phyloP scores from a whole-genome alignment of 2,329 filamentous ascomycete genomes.

The Stemphylium vesicarium region DNA sequence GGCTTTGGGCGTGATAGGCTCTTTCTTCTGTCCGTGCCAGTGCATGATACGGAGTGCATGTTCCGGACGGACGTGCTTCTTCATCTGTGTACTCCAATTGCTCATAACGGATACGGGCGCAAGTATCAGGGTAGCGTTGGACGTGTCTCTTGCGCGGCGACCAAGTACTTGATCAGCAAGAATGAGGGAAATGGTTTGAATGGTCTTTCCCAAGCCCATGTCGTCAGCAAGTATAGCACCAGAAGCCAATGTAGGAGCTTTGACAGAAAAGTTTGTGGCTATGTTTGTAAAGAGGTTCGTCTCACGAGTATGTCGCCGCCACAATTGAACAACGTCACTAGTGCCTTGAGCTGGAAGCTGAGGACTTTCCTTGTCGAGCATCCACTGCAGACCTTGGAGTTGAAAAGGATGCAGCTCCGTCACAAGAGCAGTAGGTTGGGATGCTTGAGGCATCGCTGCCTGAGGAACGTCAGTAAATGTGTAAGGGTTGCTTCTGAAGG shows the following conservation, averaged over 20 bases:
- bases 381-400: slow-evolving; percentile 77
- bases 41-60: slow-evolving; percentile 70
- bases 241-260: slow-evolving; percentile 69
- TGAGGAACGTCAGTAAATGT: slow-evolving; percentile 19
- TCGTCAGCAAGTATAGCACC: slow-evolving; percentile 90
- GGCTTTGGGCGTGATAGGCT: slow-evolving; percentile 58
- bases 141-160: slow-evolving; percentile 23
- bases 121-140: slow-evolving; percentile 74
- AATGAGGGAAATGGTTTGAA: slow-evolving; percentile 83
- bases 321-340: slow-evolving; percentile 74
- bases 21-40: slow-evolving; percentile 71
- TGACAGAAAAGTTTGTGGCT: slow-evolving; percentile 71
- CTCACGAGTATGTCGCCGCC: slow-evolving; percentile 62
- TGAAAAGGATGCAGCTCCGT: slow-evolving; percentile 81
- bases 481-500: neutral
- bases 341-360: slow-evolving; percentile 65
- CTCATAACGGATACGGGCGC: slow-evolving; percentile 86
- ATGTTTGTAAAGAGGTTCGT: slow-evolving; percentile 66
- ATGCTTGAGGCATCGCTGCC: slow-evolving; percentile 72
- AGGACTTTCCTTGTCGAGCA: slow-evolving; percentile 77
- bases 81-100: slow-evolving; percentile 85
- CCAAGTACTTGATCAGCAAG: slow-evolving; percentile 59
- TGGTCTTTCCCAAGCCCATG: slow-evolving; percentile 90
- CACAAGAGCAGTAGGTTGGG: slow-evolving; percentile 69
- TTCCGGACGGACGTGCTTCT: slow-evolving; percentile 71